phyloP scores from a whole-genome alignment of 2,329 filamentous ascomycete genomes.

The Colletotrichum acutatum region DNA sequence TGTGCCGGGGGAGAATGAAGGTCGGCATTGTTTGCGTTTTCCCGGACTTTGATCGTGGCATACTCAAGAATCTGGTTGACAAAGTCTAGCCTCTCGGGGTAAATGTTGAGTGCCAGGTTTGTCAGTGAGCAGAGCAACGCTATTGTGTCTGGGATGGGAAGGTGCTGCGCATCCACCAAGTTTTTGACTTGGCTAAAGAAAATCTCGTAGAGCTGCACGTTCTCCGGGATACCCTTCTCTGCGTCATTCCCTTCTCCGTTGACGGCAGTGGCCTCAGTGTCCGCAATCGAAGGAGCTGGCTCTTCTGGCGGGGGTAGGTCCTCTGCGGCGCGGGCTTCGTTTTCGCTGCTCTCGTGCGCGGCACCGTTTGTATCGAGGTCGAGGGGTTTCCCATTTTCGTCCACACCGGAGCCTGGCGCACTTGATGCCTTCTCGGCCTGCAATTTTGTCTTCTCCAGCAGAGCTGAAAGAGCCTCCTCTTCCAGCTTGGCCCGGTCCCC shows the following conservation, averaged over 20 bases:
- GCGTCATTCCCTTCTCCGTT: constrained; percentile 52
- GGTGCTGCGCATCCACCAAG: constrained; percentile 87
- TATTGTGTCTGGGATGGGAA: constrained; percentile 95
- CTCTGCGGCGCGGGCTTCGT: constrained; percentile 19
- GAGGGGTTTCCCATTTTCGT: constrained; percentile 9
- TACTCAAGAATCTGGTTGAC: constrained; percentile 94
- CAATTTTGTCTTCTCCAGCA: constrained; percentile 83
- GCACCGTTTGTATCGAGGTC: constrained; percentile 35
- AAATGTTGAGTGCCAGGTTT: constrained; percentile 95
- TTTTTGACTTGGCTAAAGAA: constrained; percentile 97
- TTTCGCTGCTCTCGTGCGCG: constrained; percentile 33
- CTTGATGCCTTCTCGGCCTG: constrained; percentile 55
- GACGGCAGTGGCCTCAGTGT: constrained; percentile 59
- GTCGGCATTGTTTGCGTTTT: constrained; percentile 95
- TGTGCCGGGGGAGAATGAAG: constrained; percentile 89
- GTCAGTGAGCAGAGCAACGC: constrained; percentile 92
- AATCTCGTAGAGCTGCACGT: constrained; percentile 93
- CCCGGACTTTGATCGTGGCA: constrained; percentile 84
- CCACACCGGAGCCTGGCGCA: constrained; percentile 33
- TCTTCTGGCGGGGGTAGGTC: constrained; percentile 38
- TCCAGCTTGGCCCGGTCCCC: constrained; percentile 82
- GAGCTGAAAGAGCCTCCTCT: constrained; percentile 81
- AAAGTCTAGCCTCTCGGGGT: constrained; percentile 91
- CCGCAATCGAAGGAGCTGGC: constrained; percentile 54
- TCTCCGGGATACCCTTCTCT: constrained; percentile 71